Conservation (phyloP, 305 asterid genomes). For the Ajuga reptans region DNA sequence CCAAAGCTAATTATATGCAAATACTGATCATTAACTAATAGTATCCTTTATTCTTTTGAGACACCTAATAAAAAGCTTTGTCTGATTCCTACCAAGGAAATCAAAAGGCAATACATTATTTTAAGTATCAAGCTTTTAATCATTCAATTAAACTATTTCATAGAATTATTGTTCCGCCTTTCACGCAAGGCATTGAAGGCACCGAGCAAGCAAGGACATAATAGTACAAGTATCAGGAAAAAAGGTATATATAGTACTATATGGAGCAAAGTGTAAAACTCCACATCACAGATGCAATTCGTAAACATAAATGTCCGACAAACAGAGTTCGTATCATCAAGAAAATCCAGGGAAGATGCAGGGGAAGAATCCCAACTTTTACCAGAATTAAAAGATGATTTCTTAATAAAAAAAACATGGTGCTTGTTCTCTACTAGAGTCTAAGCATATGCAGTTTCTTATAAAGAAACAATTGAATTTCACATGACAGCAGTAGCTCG, state of each 20-base stretch:
- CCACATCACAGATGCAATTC: background rate
- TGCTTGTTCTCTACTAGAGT: background rate
- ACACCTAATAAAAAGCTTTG: background rate
- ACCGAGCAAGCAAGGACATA: background rate
- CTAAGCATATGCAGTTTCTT: slow-evolving; percentile 1
- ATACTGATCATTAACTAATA: background rate
- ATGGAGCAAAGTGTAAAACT: background rate
- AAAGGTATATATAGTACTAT: background rate
- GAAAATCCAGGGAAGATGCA: background rate
- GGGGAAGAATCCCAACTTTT: background rate
- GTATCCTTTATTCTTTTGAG: background rate
- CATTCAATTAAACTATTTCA: background rate
- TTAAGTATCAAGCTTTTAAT: background rate
- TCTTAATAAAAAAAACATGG: background rate
- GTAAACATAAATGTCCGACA: background rate
- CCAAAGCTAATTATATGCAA: background rate
- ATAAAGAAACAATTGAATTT: slow-evolving; percentile 5
- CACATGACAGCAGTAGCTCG: slow-evolving; percentile 12
- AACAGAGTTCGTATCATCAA: background rate
- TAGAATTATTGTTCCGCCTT: background rate
- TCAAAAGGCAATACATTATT: background rate
- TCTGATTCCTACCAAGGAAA: background rate
- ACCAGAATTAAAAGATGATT: background rate
- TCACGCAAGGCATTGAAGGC: slow-evolving; percentile 1
- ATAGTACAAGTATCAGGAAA: background rate